Base-by-base conservation (phyloP, 441 rosid genomes). In the Gossypium schwendimanii region DNA sequence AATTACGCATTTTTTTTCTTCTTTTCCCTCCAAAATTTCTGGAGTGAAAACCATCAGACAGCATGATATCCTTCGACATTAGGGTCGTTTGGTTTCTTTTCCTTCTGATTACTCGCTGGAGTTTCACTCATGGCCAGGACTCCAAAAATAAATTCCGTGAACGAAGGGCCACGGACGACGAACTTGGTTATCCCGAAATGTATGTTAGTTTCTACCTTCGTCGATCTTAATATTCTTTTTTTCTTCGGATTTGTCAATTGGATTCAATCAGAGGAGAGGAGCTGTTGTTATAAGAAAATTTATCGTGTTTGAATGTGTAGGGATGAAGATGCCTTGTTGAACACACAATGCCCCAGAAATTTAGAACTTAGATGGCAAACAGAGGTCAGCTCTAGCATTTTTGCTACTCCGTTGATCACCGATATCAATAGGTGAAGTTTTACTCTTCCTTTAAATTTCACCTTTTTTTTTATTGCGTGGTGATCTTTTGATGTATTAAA, bases 281-380 rank as follows among this genome's bases (percentile, higher is more conserved):
- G 18, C 12, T 11, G 2, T 20, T 18, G 18, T 28, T 10, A 18
- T 69, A 5, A 3, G 8, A 23, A 3, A 10, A 2, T 47, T 7
- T 55, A 6, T 71, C 59, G 1, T 58, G n/a, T 62, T 1, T 72
- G 62, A 61, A 76, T 74, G 69, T 72, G 80, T 77, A 96, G 99
- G 73, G 98, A 96, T 60, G 98, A 96, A 83, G 91, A 86, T 83
- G 88, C 94, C 71, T 78, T 94, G 80, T 75, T 90, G 97, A 96
- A 96, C 77, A 87, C 98, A 24, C 89, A 82, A 82, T 96, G 99
- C 86, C 98, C 98, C 70, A 85, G 79, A 69, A 86, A 89, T 70
- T 82, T 96, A 79, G 98, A 92, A 88, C 91, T 96, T 12, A 88
- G 99, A 81, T 96, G 99, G 99, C 98, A 93, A 77, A 86, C 99